Conservation (phyloP, 176 grass and related monocot genomes). For the Chrysopogon serrulatus region DNA sequence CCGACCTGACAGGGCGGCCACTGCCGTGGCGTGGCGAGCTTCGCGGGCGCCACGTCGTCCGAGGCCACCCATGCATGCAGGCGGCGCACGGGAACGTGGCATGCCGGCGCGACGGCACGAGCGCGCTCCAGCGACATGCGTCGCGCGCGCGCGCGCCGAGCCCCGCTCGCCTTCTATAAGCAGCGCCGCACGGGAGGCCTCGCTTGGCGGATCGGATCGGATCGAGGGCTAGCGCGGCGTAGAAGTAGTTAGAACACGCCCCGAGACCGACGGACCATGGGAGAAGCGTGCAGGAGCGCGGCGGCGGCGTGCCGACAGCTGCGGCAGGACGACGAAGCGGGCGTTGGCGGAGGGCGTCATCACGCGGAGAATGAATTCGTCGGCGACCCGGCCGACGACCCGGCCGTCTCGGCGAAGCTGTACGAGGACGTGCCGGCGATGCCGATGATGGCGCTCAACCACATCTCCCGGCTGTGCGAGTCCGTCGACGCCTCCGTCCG, state of each 20-base stretch:
- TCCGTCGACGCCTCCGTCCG: conserved; percentile 50
- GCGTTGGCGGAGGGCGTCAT: background rate
- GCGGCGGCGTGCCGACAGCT: background rate
- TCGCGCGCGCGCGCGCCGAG: background rate
- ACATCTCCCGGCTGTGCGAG: conserved; percentile 68
- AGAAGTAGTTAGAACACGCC: background rate
- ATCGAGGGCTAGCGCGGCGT: background rate
- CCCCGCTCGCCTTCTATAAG: background rate
- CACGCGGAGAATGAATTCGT: background rate
- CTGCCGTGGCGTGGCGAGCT: conserved; percentile 11
- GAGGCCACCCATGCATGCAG: background rate
- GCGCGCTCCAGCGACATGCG: background rate
- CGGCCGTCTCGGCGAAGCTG: conserved; percentile 19
- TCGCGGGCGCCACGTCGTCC: background rate
- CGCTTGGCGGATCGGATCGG: background rate
- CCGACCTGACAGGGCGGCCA: conserved; percentile 18
- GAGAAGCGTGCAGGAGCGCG: conserved; percentile 35
- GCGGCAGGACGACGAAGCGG: background rate
- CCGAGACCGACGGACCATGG: conserved; percentile 9
- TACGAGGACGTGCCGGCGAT: conserved; percentile 39
- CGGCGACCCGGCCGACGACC: background rate
- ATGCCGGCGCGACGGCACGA: background rate
- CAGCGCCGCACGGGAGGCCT: too few species aligned
- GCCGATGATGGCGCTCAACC: conserved; percentile 78
- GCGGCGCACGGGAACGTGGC: background rate